Conservation (phyloP, 1,284 basidiomycete species). For the Sporisorium sorghi region DNA sequence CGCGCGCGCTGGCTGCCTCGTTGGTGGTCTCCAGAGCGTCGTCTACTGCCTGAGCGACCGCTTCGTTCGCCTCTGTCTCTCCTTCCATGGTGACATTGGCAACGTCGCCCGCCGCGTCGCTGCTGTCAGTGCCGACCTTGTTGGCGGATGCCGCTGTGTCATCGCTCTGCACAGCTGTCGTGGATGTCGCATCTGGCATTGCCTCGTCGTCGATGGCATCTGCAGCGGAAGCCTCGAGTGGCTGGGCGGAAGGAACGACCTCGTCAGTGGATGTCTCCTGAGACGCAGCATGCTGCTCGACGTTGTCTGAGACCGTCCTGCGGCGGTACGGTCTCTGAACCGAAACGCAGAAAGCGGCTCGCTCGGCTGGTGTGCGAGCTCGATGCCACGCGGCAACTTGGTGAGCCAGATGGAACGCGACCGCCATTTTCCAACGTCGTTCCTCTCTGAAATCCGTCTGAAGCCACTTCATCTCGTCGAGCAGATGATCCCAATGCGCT, state of each 20-base stretch:
- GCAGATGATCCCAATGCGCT: slow-evolving; percentile 92
- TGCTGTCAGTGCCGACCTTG: slow-evolving; percentile 1
- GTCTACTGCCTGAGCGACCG: slow-evolving; percentile 56
- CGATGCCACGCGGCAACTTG: slow-evolving; percentile 89
- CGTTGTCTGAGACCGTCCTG: slow-evolving; percentile 27
- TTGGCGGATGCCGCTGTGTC: not conserved
- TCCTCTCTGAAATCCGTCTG: slow-evolving; percentile 94
- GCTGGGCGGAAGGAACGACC: not conserved
- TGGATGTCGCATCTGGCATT: slow-evolving; percentile 20
- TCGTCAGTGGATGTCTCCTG: slow-evolving; percentile 8
- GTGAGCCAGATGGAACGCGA: slow-evolving; percentile 86
- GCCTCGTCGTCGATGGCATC: slow-evolving; percentile 17
- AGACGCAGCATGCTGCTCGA: slow-evolving; percentile 29
- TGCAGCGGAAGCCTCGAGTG: slow-evolving; percentile 4
- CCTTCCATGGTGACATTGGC: slow-evolving; percentile 34
- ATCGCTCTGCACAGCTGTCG: not conserved
- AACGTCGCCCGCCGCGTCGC: not conserved
- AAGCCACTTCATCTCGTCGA: slow-evolving; percentile 99
- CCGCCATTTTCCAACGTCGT: slow-evolving; percentile 86
- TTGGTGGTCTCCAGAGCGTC: slow-evolving; percentile 54
- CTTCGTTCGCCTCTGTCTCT: slow-evolving; percentile 59
- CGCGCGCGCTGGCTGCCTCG: slow-evolving; percentile 49
- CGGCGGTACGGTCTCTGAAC: slow-evolving; percentile 33
- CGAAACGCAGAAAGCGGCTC: slow-evolving; percentile 75
- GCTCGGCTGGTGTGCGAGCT: slow-evolving; percentile 76